Evolutionary conservation across 169 alveolate species (phyloP).

Genomic region (Miamiensis avidus): DNA sequence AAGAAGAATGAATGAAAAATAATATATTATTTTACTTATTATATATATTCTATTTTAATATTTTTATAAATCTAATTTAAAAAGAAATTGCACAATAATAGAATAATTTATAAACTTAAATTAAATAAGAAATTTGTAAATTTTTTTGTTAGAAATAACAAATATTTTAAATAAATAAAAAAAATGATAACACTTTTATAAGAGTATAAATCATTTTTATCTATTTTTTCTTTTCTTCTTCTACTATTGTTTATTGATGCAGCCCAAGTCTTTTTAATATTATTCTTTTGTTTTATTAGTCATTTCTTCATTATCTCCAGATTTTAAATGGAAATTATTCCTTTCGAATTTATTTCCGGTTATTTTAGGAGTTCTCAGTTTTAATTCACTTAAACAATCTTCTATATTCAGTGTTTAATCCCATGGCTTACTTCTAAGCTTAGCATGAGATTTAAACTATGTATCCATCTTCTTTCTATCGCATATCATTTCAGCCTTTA

Average conservation of each 20-base stretch:
- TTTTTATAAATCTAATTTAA: no score
- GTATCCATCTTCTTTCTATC: conserved; percentile 6
- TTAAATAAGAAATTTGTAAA: no score
- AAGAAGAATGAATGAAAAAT: no score
- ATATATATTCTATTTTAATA: no score
- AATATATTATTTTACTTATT: no score
- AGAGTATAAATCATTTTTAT: neutral
- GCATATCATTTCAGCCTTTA: neutral
- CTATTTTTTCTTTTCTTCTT: no score
- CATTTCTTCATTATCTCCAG: neutral
- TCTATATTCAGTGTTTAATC: conserved; percentile 14
- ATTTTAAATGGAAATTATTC: neutral
- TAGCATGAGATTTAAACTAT: neutral
- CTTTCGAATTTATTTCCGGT: neutral
- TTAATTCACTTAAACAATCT: neutral
- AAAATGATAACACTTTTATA: no score
- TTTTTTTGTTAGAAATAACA: no score
- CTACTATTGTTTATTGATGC: neutral
- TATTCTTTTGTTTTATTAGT: conserved; percentile 8
- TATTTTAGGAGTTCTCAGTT: conserved; percentile 8
- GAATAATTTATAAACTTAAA: no score
- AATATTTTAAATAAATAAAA: no score
- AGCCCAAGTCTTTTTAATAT: conserved; percentile 10
- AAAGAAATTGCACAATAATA: no score
- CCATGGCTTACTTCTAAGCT: conserved; percentile 5